A percentile compares a stretch with the other conserved stretches of the same genome.
Conservation (phyloP, 148 eudicot species). For the Chenopodium berlandieri region DNA sequence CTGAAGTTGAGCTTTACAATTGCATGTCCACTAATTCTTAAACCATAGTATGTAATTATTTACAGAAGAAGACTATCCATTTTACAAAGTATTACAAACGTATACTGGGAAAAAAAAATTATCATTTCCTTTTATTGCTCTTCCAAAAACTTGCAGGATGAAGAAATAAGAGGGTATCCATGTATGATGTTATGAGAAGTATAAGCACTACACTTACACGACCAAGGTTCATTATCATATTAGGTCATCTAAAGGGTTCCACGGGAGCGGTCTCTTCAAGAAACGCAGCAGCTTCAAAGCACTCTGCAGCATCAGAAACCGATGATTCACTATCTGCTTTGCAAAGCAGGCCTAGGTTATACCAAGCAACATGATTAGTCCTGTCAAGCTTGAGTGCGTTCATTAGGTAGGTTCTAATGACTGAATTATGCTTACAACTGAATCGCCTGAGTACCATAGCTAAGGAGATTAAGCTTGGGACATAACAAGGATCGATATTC, state of each 20-base stretch:
- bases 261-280: constrained; percentile 77
- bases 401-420: constrained; percentile 57
- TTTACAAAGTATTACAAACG: neutral
- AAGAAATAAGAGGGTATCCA: neutral
- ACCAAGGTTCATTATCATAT: neutral
- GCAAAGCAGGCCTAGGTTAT: constrained; percentile 68
- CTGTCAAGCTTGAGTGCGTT: constrained; percentile 67
- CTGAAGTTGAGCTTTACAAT: constrained; percentile 15
- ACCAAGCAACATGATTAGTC: constrained; percentile 71
- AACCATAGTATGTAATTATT: constrained; percentile 1
- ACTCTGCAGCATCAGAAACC: constrained; percentile 65
- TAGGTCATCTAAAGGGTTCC: constrained; percentile 72
- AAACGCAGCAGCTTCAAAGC: constrained; percentile 67
- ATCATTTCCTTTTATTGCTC: constrained; percentile 6
- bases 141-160: neutral
- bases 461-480: constrained; percentile 68
- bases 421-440: constrained; percentile 33
- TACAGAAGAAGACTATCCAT: constrained; percentile 18
- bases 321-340: constrained; percentile 42
- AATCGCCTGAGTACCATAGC: constrained; percentile 50
- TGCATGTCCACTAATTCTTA: constrained; percentile 7
- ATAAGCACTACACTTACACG: neutral
- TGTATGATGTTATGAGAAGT: too few species aligned
- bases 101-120: neutral
- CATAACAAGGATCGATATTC: constrained; percentile 58